Percentiles rank a stretch among this genome's conserved stretches.
These are phyloP conservation scores for Pholiota molesta DNA, from an alignment of 768 basidiomycete species.

Conservation along the genomic window DNA sequence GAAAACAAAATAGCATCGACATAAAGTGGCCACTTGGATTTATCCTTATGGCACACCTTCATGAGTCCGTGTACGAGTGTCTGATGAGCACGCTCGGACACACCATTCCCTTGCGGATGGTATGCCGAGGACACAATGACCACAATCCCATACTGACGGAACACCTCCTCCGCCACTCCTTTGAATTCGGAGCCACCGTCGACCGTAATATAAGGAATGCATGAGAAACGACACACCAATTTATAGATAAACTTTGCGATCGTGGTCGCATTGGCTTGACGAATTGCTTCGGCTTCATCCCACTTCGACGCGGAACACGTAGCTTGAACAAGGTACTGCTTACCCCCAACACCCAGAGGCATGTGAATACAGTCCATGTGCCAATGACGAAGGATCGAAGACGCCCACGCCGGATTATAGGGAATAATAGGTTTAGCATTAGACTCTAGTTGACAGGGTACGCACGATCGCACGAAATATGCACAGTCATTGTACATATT, in stretches of 20 bases:
- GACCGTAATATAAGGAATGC: slow-evolving; percentile 21
- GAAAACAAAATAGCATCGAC: too few relatives aligned
- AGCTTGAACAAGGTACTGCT: slow-evolving; percentile 30
- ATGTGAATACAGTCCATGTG: slow-evolving; percentile 33
- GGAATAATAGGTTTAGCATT: slow-evolving; percentile 23
- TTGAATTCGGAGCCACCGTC: slow-evolving; percentile 35
- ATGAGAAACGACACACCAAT: too few relatives aligned
- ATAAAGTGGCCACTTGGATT: too few relatives aligned
- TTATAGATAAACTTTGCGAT: slow-evolving; percentile 28
- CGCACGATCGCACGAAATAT: slow-evolving; percentile 34
- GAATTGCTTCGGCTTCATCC: slow-evolving; percentile 23
- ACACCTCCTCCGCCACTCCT: slow-evolving; percentile 24
- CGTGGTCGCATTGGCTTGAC: slow-evolving; percentile 9
- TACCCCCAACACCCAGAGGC: slow-evolving; percentile 23
- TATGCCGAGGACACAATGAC: slow-evolving; percentile 32
- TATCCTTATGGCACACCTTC: too few relatives aligned
- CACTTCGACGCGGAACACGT: slow-evolving; percentile 23
- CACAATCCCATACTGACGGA: slow-evolving; percentile 24
- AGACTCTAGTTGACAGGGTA: slow-evolving; percentile 31
- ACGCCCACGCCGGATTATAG: slow-evolving; percentile 20
- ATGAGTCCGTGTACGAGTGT: too few relatives aligned
- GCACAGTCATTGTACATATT: slow-evolving; percentile 31
- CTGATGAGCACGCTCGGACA: too few relatives aligned
- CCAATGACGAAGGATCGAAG: slow-evolving; percentile 27
- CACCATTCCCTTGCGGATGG: slow-evolving; percentile 28